phyloP scores from a whole-genome alignment of 1,284 basidiomycete species.

The Microbotryomycetes sp. region DNA sequence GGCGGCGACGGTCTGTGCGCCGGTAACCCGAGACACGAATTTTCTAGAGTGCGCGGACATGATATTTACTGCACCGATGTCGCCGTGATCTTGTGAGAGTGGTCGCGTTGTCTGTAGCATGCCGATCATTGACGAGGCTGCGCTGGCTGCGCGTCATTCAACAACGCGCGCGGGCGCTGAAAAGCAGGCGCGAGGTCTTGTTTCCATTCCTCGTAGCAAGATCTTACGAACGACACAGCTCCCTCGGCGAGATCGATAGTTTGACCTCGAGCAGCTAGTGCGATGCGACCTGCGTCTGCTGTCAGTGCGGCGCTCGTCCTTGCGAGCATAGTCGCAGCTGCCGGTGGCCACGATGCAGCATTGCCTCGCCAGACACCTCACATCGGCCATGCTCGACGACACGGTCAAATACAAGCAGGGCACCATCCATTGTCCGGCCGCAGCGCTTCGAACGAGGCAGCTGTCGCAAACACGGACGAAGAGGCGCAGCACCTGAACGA shows the following conservation, averaged over 20 bases:
- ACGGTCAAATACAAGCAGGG: background rate
- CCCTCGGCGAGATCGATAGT: too few relatives aligned
- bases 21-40: background rate
- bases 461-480: background rate
- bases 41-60: background rate
- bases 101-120: too few relatives aligned
- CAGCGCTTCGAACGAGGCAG: background rate
- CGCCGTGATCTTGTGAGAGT: background rate
- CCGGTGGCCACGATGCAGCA: background rate
- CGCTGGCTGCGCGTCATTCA: background rate
- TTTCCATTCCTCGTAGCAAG: too few relatives aligned
- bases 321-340: background rate
- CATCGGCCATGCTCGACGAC: background rate
- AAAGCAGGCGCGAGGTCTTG: too few relatives aligned
- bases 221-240: too few relatives aligned
- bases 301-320: background rate
- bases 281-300: background rate
- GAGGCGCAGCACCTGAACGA: too few relatives aligned
- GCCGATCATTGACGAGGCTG: background rate
- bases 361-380: background rate
- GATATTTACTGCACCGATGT: too few relatives aligned
- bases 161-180: too few relatives aligned
- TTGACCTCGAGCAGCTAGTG: too few relatives aligned
- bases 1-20: background rate
- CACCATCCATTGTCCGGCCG: background rate